These are phyloP conservation scores for Pseudogymnoascus pannorum DNA, from an alignment of 2,329 filamentous ascomycete species.

Conservation along the genomic window DNA sequence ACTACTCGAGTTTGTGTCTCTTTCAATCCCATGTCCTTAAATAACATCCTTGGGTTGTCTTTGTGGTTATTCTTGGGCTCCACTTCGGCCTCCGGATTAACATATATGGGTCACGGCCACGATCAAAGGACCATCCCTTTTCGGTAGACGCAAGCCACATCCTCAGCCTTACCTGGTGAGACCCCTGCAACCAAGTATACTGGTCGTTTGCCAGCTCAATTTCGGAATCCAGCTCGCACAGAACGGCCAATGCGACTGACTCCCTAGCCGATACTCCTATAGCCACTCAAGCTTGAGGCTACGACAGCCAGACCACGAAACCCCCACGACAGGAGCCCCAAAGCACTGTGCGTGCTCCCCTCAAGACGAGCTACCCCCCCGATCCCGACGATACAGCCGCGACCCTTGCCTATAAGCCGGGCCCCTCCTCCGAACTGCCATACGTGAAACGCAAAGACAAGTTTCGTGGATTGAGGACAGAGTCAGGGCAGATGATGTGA, in stretches of 20 bases:
- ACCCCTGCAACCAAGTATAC: slow-evolving; percentile 7
- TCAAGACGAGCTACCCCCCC: not conserved
- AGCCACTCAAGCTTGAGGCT: not conserved
- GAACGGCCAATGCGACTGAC: slow-evolving; percentile 4
- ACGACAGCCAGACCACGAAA: not conserved
- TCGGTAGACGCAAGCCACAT: slow-evolving; percentile 6
- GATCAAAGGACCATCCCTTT: slow-evolving; percentile 1
- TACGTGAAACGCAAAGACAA: slow-evolving; percentile 8
- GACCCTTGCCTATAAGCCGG: slow-evolving; percentile 6
- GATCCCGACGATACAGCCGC: slow-evolving; percentile 1
- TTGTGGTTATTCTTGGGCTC: not conserved
- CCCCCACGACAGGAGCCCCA: not conserved
- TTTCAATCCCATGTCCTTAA: not conserved
- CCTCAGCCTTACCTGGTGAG: slow-evolving; percentile 2
- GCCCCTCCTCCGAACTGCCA: slow-evolving; percentile 2
- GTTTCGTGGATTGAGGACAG: not conserved
- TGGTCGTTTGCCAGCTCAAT: slow-evolving; percentile 5
- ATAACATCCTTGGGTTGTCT: not conserved
- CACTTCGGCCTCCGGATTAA: slow-evolving; percentile 7
- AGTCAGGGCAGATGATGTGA: slow-evolving; percentile 7
- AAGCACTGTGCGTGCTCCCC: not conserved
- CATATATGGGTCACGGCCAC: not conserved
- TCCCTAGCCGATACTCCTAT: slow-evolving; percentile 3
- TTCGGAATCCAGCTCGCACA: slow-evolving; percentile 1
- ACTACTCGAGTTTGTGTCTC: not conserved